Base-by-base conservation (phyloP, 306 rosid species). In the Prunus mira region DNA sequence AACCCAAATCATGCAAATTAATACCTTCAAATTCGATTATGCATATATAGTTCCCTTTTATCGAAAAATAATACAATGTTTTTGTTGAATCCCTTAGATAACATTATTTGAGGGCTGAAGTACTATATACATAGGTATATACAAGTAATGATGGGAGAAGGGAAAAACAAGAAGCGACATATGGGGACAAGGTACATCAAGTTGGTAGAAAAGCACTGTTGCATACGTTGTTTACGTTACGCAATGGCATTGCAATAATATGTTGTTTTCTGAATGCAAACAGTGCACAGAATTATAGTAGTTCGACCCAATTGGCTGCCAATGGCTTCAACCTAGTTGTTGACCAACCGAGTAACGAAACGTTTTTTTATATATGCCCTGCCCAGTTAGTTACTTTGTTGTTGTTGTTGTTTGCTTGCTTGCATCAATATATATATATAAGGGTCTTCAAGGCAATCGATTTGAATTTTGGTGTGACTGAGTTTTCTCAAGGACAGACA, bases 391-490 rank as follows among this genome's bases (percentile, higher is more conserved):
- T 84, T 80, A 43, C 85, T 74, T 68, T 71, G 67, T 67, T 71
- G 12, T 49, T 49, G 54, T 49, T 15, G 54, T 49, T 24, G 25
- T 24, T 24, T 24, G 25, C 25, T 49, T 34, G 41, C 8, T 34
- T 34, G 38, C 7, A 34, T 34, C 38, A 34, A 38, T 38, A 32
- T 5, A 5, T 32, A 34, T 34, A 38, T 38, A 38, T 38, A 38
- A 38, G 64, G 38, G 78, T 79, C 84, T 76, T 76, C 17, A 60
- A 74, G 55, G 72, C 82, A 84, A 80, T 73, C 71, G 65, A 80
- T 77, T 13, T 49, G 54, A 15, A 49, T 49, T 12, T 49, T 49
- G 14, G 54, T 43, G 47, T 22, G 68, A 61, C 41, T 60, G 46
- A 18, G 62, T 28, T 72, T 43, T 45, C 67, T 49, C 17, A 19